Base-by-base conservation (phyloP, 805 yeast genomes). In the Myxozyma neglecta region DNA sequence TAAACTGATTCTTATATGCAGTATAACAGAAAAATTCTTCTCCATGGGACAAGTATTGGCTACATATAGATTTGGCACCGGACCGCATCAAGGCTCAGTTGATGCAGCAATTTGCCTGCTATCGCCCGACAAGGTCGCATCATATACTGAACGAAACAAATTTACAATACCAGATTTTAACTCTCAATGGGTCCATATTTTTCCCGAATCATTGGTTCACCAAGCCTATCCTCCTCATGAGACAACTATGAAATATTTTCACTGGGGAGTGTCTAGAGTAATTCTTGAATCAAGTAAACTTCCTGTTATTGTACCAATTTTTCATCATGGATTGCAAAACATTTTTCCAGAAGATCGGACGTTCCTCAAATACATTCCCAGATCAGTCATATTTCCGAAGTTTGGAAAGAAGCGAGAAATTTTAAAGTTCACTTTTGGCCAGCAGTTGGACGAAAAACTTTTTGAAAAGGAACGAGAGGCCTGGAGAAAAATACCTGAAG, bases 161-260 rank as follows among this genome's bases (percentile, higher is more conserved):
- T 36, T 29, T 35, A 44, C 45, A 7, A 51, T 44, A 29, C 53
- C 42, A 11, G 34, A 32, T 6, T 9, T 13, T 10, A 40, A 34
- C n/a, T 68, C 74, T 42, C 59, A 67, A 18, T 93, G 98, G 98
- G 83, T 94, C 61, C 98, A 93, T 72, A 84, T 91, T 3, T 93
- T 90, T 74, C 99, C 99, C 0, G 99, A 93, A 73, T 97, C 96
- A 0, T 90, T 87, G 72, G 98, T 93, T 4, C 82, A 93, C 56
- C 99, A 94, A 73, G 75, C 77, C 2, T 81, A 85, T 63, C 85
- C 87, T 40, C 97, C 97, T 0, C 85, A 84, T 71, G 79, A 82
- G 53, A 88, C 90, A 67, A 90, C 97, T 3, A 89, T 94, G 94
- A 79, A 97, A 65, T 93, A 89, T 74, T 93, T 94, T 79, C 87